These are phyloP conservation scores for Colletotrichum magnum DNA, from an alignment of 2,329 filamentous ascomycete species.

Conservation along the genomic window DNA sequence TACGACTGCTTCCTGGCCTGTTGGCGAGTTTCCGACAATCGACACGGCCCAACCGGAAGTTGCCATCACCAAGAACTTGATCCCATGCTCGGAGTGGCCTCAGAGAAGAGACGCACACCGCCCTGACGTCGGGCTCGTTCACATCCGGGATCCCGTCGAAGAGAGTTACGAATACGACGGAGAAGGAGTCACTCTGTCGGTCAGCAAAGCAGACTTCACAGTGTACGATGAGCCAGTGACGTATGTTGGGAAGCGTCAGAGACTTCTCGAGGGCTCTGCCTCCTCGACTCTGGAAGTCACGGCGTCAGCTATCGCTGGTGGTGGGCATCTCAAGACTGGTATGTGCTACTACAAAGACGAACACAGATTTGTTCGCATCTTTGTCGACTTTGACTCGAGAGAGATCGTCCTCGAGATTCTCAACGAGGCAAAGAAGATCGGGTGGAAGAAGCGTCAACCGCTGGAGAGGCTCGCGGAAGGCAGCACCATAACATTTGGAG, in stretches of 20 bases:
- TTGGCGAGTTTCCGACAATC: background rate
- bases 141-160: constrained; percentile 13
- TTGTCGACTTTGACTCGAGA: no score
- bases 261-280: constrained; percentile 8
- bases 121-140: constrained; percentile 8
- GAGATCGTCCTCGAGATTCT: no score
- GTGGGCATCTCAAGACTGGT: no score
- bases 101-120: background rate
- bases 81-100: no score
- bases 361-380: no score
- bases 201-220: background rate
- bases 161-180: background rate
- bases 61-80: no score
- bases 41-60: background rate
- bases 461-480: no score
- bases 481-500: no score
- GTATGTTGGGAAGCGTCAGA: constrained; percentile 31
- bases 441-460: no score
- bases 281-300: background rate
- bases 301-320: background rate
- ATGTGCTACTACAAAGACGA: no score
- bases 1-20: constrained; percentile 21
- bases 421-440: no score
- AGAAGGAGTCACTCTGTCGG: background rate
- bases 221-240: background rate